These are phyloP conservation scores for Quercus wislizeni DNA, from an alignment of 306 rosid species.

Conservation along the genomic window DNA sequence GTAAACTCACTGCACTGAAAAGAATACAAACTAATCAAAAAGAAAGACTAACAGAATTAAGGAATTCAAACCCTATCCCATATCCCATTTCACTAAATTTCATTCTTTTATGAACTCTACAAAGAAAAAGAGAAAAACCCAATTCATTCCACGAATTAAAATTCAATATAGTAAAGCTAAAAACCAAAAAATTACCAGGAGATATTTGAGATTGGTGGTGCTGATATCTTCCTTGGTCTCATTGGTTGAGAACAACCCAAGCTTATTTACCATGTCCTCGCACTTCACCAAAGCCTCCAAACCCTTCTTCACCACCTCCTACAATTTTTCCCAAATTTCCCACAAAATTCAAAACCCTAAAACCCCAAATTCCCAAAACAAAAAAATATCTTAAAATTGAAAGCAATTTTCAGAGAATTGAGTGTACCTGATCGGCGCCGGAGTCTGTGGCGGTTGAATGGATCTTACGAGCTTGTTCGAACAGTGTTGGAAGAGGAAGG, in stretches of 20 bases:
- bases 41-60: too few relatives aligned
- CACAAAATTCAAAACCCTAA: conserved; percentile 4
- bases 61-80: too few relatives aligned
- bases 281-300: conserved; percentile 57
- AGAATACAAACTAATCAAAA: too few relatives aligned
- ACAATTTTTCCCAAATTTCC: conserved; percentile 9
- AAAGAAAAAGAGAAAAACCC: background rate
- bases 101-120: too few relatives aligned
- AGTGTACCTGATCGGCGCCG: conserved; percentile 63
- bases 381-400: background rate
- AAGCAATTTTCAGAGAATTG: background rate
- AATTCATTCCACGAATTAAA: background rate
- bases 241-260: conserved; percentile 80
- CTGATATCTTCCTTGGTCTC: conserved; percentile 93
- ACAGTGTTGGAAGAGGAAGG: conserved; percentile 67
- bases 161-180: background rate
- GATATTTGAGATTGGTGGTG: conserved; percentile 76
- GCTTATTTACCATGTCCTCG: conserved; percentile 76
- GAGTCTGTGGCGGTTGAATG: conserved; percentile 63
- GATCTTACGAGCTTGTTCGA: conserved; percentile 82
- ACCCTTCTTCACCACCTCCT: conserved; percentile 75
- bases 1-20: too few relatives aligned
- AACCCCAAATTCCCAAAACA: background rate
- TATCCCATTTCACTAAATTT: too few relatives aligned
- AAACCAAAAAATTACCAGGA: conserved; percentile 52